These are phyloP conservation scores for Fusarium paranaense DNA, from an alignment of 2,329 filamentous ascomycete species.

Conservation along the genomic window DNA sequence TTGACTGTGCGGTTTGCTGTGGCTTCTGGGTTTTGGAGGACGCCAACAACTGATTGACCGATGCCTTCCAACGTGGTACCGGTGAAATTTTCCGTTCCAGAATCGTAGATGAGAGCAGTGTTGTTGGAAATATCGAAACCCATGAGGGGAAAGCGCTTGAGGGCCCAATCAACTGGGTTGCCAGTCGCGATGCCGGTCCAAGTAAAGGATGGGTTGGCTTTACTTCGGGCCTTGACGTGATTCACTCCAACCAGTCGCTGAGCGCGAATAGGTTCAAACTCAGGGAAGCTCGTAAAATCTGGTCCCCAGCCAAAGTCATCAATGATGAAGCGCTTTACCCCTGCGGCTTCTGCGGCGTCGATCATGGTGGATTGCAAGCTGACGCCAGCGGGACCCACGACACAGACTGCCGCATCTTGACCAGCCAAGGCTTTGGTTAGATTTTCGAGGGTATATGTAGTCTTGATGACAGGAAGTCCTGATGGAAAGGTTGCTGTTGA, in stretches of 20 bases:
- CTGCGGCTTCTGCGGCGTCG: slow-evolving; percentile 26
- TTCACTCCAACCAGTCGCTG: slow-evolving; percentile 15
- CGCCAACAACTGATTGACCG: slow-evolving; percentile 28
- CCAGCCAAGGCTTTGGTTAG: slow-evolving; percentile 5
- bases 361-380: slow-evolving; percentile 23
- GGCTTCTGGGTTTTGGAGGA: slow-evolving; percentile 17
- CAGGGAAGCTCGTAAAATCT: slow-evolving; percentile 21
- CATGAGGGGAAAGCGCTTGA: slow-evolving; percentile 29
- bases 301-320: slow-evolving; percentile 34
- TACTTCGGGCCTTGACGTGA: slow-evolving; percentile 6
- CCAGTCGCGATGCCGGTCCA: slow-evolving; percentile 28
- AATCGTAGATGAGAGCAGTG: slow-evolving; percentile 18
- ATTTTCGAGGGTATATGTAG: not conserved
- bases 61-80: slow-evolving; percentile 27
- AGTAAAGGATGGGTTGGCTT: slow-evolving; percentile 12
- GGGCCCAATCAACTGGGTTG: slow-evolving; percentile 31
- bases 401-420: slow-evolving; percentile 22
- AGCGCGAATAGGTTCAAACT: slow-evolving; percentile 23
- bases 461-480: not conserved
- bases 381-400: slow-evolving; percentile 25
- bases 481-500: slow-evolving; percentile 26
- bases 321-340: slow-evolving; percentile 25
- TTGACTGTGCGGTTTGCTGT: slow-evolving; percentile 23
- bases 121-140: slow-evolving; percentile 16
- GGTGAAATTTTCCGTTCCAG: slow-evolving; percentile 17